Evolutionary conservation across 1,284 basidiomycete genomes (phyloP).

Genomic region (Naganishia sp.): DNA sequence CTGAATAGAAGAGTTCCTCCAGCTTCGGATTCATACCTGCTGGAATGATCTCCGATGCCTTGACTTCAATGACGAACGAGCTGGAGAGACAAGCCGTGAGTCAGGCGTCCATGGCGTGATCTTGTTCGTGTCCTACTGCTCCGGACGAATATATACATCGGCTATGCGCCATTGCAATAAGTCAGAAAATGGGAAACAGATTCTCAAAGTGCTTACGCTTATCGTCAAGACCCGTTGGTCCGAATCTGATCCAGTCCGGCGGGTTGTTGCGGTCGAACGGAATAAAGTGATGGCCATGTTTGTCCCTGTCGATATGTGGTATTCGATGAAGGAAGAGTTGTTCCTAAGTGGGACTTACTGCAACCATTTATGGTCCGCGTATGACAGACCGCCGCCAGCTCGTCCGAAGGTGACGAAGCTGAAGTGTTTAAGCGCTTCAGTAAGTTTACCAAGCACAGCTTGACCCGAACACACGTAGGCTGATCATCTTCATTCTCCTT

Average conservation of each 20-base stretch:
- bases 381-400: conserved; percentile 81
- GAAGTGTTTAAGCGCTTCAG: not conserved
- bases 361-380: conserved; percentile 76
- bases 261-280: conserved; percentile 49
- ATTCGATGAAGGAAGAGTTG: too few relatives aligned
- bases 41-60: conserved; percentile 80
- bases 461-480: conserved; percentile 59
- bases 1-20: not conserved
- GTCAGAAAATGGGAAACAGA: not conserved
- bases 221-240: conserved; percentile 47
- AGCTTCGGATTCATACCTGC: conserved; percentile 58
- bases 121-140: conserved; percentile 41
- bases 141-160: conserved; percentile 54
- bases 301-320: conserved; percentile 39
- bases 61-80: conserved; percentile 72
- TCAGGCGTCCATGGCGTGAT: not conserved
- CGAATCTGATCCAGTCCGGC: conserved; percentile 49
- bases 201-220: conserved; percentile 45
- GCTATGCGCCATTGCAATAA: conserved; percentile 38
- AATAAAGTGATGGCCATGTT: conserved; percentile 50
- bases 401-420: conserved; percentile 65
- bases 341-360: conserved; percentile 40
- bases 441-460: not conserved
- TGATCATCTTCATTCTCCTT: conserved; percentile 61
- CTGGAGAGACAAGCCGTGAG: conserved; percentile 30